These are phyloP conservation scores for Populus tomentosa DNA, from an alignment of 441 rosid species.

Conservation along the genomic window DNA sequence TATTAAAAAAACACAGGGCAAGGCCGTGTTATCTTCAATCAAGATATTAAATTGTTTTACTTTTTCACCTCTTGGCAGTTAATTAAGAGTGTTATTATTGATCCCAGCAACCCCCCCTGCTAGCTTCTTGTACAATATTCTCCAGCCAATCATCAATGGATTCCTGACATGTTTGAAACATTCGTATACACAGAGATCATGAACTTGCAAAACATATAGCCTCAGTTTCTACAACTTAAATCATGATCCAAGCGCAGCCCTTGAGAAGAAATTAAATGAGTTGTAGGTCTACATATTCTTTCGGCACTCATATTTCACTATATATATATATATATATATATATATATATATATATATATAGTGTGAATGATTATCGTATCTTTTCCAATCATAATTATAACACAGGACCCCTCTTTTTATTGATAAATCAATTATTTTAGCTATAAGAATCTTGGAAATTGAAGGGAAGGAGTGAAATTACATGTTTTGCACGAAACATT, in stretches of 20 bases:
- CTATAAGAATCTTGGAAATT: background rate
- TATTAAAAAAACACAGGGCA: background rate
- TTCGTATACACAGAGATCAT: background rate
- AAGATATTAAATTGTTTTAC: background rate
- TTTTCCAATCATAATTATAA: no score
- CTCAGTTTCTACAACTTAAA: background rate
- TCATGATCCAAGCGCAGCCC: background rate
- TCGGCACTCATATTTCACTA: no score
- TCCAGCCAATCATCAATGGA: background rate
- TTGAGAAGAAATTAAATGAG: background rate
- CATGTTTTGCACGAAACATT: background rate
- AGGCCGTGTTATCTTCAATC: background rate
- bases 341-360: no score
- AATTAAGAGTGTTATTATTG: background rate
- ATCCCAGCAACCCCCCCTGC: background rate
- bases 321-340: no score
- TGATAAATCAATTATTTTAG: no score
- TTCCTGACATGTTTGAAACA: background rate
- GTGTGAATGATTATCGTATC: no score
- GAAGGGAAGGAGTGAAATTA: background rate
- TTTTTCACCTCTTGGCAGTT: background rate
- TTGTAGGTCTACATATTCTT: background rate
- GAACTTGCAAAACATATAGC: background rate
- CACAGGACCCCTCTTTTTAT: no score
- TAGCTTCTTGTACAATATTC: background rate